Evolutionary conservation across 1,139 yeast genomes (phyloP).

Genomic region (Kodamaea suecica): DNA sequence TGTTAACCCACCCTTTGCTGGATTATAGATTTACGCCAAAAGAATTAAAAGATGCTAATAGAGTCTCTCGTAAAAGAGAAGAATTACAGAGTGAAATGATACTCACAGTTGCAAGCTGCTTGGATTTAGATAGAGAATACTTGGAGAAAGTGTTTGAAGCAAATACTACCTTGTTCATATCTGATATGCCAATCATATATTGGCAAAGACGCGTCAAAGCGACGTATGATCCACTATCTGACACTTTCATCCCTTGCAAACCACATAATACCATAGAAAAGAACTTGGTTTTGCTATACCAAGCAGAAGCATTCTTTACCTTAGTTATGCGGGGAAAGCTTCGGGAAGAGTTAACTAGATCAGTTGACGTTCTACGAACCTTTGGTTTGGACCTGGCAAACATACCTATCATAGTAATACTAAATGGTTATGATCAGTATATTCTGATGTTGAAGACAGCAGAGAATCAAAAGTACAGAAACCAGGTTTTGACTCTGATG

Average conservation of each 20-base stretch:
- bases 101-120: constrained; percentile 27
- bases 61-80: constrained; percentile 44
- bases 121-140: constrained; percentile 15
- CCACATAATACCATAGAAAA: constrained; percentile 41
- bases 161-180: constrained; percentile 12
- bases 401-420: constrained; percentile 36
- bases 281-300: constrained; percentile 41
- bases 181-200: constrained; percentile 27
- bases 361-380: constrained; percentile 4
- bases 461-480: constrained; percentile 47
- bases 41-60: constrained; percentile 50
- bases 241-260: constrained; percentile 53
- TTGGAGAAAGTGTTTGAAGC: constrained; percentile 14
- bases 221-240: constrained; percentile 42
- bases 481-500: constrained; percentile 31
- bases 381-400: constrained; percentile 4
- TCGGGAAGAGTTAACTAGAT: constrained; percentile 16
- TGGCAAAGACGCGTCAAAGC: constrained; percentile 41
- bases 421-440: constrained; percentile 49
- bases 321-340: not conserved
- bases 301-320: constrained; percentile 43
- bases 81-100: constrained; percentile 52
- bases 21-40: constrained; percentile 20
- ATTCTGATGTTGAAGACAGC: constrained; percentile 40
- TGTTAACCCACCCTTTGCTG: constrained; percentile 7